Percentiles rank a stretch among this genome's conserved stretches.
These are phyloP conservation scores for Colletotrichum limetticola DNA, from an alignment of 2,329 filamentous ascomycete species.

Conservation along the genomic window DNA sequence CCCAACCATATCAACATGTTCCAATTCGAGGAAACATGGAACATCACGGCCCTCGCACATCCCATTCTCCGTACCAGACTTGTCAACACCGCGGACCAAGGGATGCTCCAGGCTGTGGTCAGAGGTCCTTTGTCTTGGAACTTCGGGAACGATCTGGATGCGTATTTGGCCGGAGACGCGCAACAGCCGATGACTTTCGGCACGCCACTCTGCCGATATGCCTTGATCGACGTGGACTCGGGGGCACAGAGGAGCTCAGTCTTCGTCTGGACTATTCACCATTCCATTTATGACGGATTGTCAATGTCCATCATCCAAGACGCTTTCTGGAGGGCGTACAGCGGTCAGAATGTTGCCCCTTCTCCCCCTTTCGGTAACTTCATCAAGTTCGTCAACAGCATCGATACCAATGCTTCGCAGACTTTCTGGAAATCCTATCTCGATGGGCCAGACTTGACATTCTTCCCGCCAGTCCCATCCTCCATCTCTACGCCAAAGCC, in stretches of 20 bases:
- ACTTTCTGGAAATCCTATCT: not conserved
- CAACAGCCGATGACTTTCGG: not conserved
- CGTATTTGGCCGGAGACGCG: not conserved
- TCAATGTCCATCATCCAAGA: not conserved
- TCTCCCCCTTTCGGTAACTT: not conserved
- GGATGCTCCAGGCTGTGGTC: not conserved
- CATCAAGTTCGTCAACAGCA: not conserved
- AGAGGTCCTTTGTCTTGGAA: not conserved
- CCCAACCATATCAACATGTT: not conserved
- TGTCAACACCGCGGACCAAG: not conserved
- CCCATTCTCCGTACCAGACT: not conserved
- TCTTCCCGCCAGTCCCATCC: not conserved
- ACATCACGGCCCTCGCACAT: not conserved
- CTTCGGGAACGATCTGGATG: not conserved
- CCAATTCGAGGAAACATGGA: not conserved
- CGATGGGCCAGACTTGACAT: not conserved
- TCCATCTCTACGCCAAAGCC: not conserved
- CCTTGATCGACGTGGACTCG: not conserved
- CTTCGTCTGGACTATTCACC: not conserved
- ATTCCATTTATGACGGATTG: not conserved
- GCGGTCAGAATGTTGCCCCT: not conserved
- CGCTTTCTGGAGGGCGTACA: not conserved
- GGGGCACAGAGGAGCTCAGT: not conserved
- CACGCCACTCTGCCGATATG: not conserved
- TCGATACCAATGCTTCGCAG: not conserved